These are phyloP conservation scores for Verticillium klebahnii DNA, from an alignment of 2,329 filamentous ascomycete genomes.

Conservation along the genomic window DNA sequence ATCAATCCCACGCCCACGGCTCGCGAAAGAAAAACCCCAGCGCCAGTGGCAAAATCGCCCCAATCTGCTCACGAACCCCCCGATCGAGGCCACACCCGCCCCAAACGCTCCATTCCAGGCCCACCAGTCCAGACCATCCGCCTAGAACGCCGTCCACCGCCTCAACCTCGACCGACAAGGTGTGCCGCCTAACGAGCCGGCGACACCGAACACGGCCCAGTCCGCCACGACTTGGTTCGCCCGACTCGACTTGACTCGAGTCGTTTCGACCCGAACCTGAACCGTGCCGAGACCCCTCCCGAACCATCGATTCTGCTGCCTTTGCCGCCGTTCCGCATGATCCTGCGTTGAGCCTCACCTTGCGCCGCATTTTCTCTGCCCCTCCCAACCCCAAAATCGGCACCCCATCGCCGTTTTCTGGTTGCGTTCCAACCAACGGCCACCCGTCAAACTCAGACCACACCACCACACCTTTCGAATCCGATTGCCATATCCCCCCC, in stretches of 20 bases:
- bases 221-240: not conserved
- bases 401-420: not conserved
- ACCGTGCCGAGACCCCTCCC: not conserved
- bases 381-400: not conserved
- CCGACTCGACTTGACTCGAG: not conserved
- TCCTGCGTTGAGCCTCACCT: not conserved
- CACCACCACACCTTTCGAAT: not conserved
- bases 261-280: not conserved
- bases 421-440: not conserved
- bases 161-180: not conserved
- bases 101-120: not conserved
- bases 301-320: not conserved
- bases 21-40: not conserved
- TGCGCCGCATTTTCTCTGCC: not conserved
- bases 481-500: not conserved
- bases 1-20: not conserved
- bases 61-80: not conserved
- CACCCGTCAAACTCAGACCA: not conserved
- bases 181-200: not conserved
- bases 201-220: not conserved
- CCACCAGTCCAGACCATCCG: not conserved
- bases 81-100: not conserved
- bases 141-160: not conserved
- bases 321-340: not conserved
- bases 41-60: not conserved